Percentiles rank a stretch among this genome's conserved stretches.
phyloP scores from a whole-genome alignment of 2,329 filamentous ascomycete genomes.

The Aspergillus novofumigatus region DNA sequence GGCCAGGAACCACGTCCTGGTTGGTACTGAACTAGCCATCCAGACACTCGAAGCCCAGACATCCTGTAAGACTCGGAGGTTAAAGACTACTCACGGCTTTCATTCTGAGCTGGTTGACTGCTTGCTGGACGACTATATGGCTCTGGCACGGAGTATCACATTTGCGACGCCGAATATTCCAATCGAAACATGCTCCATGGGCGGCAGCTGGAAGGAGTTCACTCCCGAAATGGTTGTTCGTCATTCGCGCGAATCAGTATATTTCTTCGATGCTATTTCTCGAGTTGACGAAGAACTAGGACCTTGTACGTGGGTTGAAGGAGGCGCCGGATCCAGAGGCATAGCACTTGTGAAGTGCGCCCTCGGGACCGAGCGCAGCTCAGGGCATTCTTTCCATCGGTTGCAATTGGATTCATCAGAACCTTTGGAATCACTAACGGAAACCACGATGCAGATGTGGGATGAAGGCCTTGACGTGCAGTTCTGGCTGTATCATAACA shows the following conservation, averaged over 20 bases:
- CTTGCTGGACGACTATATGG: constrained; percentile 23
- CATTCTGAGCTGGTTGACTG: constrained; percentile 43
- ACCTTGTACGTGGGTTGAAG: constrained; percentile 38
- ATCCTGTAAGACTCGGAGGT: constrained; percentile 29
- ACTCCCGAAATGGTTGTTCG: constrained; percentile 30
- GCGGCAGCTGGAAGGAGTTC: neutral
- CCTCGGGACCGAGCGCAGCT: neutral
- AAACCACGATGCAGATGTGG: constrained; percentile 38
- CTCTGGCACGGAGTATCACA: constrained; percentile 21
- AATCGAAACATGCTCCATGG: constrained; percentile 12
- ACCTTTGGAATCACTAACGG: constrained; percentile 14
- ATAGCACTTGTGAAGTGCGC: constrained; percentile 2
- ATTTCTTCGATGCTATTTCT: constrained; percentile 44
- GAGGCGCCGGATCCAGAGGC: constrained; percentile 34
- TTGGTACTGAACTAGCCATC: constrained; percentile 33
- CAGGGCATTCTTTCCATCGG: neutral
- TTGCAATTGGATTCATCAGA: neutral
- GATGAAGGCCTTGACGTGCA: constrained; percentile 29
- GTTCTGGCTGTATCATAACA: constrained; percentile 37
- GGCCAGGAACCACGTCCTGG: constrained; percentile 40
- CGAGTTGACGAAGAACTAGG: constrained; percentile 31
- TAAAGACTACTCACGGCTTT: constrained; percentile 48
- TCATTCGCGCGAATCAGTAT: constrained; percentile 46
- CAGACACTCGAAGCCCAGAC: constrained; percentile 14
- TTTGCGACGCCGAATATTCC: constrained; percentile 33